Evolutionary conservation across 345 rosid genomes (phyloP).

Genomic region (Salix brachista): DNA sequence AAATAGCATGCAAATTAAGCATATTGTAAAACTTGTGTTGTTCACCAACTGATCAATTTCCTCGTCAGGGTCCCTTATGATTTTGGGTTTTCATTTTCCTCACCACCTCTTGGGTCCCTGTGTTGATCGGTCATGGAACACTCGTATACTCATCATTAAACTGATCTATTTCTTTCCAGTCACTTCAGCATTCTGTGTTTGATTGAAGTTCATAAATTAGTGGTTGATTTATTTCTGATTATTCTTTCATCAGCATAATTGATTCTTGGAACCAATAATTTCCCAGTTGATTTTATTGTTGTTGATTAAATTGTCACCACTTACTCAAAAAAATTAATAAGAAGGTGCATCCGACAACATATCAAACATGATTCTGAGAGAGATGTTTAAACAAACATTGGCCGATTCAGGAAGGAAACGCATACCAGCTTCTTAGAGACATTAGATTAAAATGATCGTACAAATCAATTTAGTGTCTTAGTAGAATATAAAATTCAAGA

Average conservation of each 20-base stretch:
- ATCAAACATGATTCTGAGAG: too few relatives aligned
- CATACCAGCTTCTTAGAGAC: background rate
- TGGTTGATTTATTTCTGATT: background rate
- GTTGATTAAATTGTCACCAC: background rate
- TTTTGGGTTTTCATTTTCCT: background rate
- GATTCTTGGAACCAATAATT: background rate
- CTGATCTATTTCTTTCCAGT: background rate
- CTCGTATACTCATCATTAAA: background rate
- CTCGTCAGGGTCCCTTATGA: slow-evolving; percentile 1
- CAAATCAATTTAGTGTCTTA: background rate
- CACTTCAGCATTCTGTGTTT: background rate
- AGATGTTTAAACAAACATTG: too few relatives aligned
- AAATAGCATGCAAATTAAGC: background rate
- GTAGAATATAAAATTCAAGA: background rate
- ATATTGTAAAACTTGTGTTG: background rate
- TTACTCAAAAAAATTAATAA: background rate
- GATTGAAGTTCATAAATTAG: background rate
- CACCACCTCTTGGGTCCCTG: background rate
- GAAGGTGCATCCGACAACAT: too few relatives aligned
- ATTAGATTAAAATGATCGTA: background rate
- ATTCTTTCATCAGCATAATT: background rate
- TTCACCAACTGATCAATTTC: slow-evolving; percentile 11
- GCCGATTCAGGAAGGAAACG: background rate
- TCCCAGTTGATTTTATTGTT: background rate
- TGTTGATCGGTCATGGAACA: slow-evolving; percentile 1